Conservation (phyloP, 305 asterid genomes). For the Lippia alba region DNA sequence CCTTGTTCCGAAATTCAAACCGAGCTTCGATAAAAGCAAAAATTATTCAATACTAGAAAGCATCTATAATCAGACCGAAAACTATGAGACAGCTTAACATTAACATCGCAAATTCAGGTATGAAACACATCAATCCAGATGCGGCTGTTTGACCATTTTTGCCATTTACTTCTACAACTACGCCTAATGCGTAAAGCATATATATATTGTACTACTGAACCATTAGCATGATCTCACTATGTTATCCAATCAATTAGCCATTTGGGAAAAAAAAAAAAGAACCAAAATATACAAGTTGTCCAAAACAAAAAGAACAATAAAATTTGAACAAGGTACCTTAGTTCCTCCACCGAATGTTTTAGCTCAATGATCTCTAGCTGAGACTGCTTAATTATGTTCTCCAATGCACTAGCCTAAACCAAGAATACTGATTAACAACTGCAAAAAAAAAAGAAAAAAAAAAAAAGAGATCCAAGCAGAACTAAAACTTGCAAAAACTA, state of each 20-base stretch:
- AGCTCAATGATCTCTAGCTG: conserved; percentile 95
- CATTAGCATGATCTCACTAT: conserved; percentile 23
- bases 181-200: not conserved
- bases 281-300: conserved; percentile 5
- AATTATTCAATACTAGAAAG: no score
- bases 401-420: conserved; percentile 84
- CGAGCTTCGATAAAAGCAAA: no score
- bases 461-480: conserved; percentile 20
- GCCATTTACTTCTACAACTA: not conserved
- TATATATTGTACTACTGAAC: not conserved
- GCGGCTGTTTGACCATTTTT: conserved; percentile 4
- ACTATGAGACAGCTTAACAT: not conserved
- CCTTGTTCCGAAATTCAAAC: no score
- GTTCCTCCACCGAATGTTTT: conserved; percentile 84
- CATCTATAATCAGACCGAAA: no score
- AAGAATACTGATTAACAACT: conserved; percentile 36
- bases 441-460: conserved; percentile 32
- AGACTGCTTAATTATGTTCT: conserved; percentile 90
- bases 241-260: conserved; percentile 17
- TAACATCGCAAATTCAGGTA: not conserved
- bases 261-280: not conserved
- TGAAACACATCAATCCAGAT: not conserved
- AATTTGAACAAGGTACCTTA: conserved; percentile 62
- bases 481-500: conserved; percentile 25
- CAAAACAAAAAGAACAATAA: not conserved